Base-by-base conservation (phyloP, 495 filamentous ascomycete species). In the Penicillium taxi region DNA sequence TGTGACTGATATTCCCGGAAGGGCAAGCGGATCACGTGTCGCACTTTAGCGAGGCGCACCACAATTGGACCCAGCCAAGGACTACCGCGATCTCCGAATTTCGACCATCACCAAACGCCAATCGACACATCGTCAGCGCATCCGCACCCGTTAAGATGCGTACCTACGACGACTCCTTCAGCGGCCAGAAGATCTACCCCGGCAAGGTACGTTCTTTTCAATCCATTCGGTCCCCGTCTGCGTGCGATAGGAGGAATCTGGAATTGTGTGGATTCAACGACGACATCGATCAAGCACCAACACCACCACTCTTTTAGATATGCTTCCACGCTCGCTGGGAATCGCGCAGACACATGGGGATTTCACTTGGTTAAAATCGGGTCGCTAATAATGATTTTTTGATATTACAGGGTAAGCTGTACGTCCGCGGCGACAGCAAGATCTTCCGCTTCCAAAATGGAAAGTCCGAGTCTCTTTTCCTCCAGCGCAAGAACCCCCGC, bases 361-460 rank as follows among this genome's bases (percentile, higher is more conserved):
- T 19, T 41, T 27, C 16, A 39, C 37, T 27, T 19, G 6, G 22
- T 37, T 22, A 13, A 24, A 3, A 31, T 39, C 33, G 25, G 42
- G 32, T 32, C 31, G 48, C 59, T 65, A 57, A 60, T 50, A 11
- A 42, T 40, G 16, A 14, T 22, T 35, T 35, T 61, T 61, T 50
- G 22, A 33, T 45, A 22, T 46, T 58, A 48, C 44, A 96, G 89
- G 89, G 89, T 73, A 96, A 96, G 75, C 82, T 99, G 70, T 99
- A 86, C 74, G 73, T 99, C 76, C 86, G 91, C 72, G 87, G 88
- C 61, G 91, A 99, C 78, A 94, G 86, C 87, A 99, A 96, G 78
- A 80, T 96, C 78, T 99, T 99, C 80, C 87, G 91, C 59, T 99
- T 99, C 83, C 86, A 93, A 70, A 96, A 93, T 70, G 89, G 91